Base-by-base conservation (phyloP, 1,284 basidiomycete genomes). In the Apiotrichum montevideense region DNA sequence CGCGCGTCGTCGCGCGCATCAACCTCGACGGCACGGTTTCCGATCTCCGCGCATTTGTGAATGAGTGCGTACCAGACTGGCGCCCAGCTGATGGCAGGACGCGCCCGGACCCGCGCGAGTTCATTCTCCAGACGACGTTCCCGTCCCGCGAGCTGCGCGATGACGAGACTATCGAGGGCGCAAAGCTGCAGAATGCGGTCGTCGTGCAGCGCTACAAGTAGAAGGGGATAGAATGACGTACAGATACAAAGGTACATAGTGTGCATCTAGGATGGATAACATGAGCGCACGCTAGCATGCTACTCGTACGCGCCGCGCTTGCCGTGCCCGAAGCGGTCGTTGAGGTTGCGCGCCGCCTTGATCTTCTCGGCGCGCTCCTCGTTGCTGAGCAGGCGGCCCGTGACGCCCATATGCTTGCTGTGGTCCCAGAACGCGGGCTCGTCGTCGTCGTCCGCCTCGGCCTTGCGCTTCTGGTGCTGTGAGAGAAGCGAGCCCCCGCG, bases 21-120 rank as follows among this genome's bases (percentile, higher is more conserved):
- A 98, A 98, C 75, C 79, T 93, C 55, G 86, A 85, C 9, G 92
- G 98, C 70, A 98, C 90, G 0, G 84, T 98, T 7, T 82, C 82
- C 8, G 92, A 98, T 68, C 81, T 98, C 50, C 80, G 92, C 52
- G 84, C 81, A 65, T 91, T 91, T 72, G 91, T 98, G 79, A 87
- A 92, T 63, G 87, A 88, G 90, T 96, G 72, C 63, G 90, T 86
- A 14, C 3, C 15, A 13, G n/a, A 42, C 29, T 29, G 29, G 29
- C 29, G 41, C n/a, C 10, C 32, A 4, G 47, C 43, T 52, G 59
- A 43, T 51, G 37, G 13, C 66, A 91, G 89, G 1, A 85, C 90
- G 7, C 83, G 85, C 29, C 87, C 90, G 0, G 87, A 87, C 62
- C 84, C 86, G 58, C 82, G 86, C 1, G 69, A 81, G 0, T 95